A percentile compares a stretch with the other conserved stretches of the same genome.
These are phyloP conservation scores for Annona cherimola DNA, from an alignment of 164 flowering plant species.

Conservation along the genomic window DNA sequence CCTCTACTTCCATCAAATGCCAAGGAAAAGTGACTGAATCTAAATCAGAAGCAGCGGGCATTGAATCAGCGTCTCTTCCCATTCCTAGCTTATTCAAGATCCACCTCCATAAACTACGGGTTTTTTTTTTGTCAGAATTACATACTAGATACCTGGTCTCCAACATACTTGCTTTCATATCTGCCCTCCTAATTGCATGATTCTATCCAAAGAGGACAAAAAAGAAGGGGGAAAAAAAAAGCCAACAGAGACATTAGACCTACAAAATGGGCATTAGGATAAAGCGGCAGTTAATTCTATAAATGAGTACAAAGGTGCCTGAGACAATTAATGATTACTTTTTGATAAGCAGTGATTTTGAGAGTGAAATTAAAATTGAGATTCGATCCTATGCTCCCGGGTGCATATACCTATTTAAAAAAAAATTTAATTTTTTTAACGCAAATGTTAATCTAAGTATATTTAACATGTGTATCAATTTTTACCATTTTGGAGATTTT, in stretches of 20 bases:
- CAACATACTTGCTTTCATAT: constrained; percentile 57
- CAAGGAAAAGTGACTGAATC: constrained; percentile 60
- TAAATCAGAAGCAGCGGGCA: constrained; percentile 33
- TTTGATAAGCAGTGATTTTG: no score
- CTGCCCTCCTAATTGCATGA: constrained; percentile 88
- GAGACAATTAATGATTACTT: no score
- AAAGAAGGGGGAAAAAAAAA: not conserved
- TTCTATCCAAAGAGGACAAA: constrained; percentile 43
- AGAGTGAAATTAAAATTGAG: no score
- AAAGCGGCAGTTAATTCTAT: no score
- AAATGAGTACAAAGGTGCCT: no score
- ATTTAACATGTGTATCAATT: no score
- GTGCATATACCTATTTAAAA: no score
- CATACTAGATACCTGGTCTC: constrained; percentile 63
- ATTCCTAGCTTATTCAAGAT: constrained; percentile 55
- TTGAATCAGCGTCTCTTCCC: constrained; percentile 25
- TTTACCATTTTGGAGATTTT: no score
- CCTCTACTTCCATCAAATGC: constrained; percentile 61
- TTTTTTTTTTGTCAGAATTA: constrained; percentile 26
- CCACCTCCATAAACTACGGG: constrained; percentile 57
- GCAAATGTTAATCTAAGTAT: no score
- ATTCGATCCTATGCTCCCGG: no score
- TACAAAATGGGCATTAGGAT: not conserved
- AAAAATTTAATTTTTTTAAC: no score
- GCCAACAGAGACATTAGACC: not conserved